Evolutionary conservation across 345 rosid genomes (phyloP).

Genomic region (Psidium guajava): DNA sequence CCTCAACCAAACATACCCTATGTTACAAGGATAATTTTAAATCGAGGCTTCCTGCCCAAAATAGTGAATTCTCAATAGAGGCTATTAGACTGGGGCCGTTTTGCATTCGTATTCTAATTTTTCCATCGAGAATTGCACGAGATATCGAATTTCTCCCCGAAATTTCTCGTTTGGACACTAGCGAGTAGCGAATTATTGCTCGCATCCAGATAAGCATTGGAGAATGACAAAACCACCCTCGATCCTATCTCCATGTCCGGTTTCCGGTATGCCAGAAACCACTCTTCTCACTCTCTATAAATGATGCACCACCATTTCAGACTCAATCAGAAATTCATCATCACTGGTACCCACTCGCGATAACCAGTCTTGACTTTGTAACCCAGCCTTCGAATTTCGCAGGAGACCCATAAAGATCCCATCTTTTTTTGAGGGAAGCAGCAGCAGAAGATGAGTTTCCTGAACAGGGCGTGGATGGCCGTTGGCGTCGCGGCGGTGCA

Average conservation of each 20-base stretch:
- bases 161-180: neutral
- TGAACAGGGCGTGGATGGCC: constrained; percentile 69
- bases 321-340: neutral
- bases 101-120: neutral
- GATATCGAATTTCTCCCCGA: neutral
- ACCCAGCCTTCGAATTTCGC: neutral
- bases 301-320: neutral
- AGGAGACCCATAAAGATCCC: neutral
- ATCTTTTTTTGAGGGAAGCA: neutral
- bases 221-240: neutral
- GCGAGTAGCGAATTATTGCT: constrained; percentile 5
- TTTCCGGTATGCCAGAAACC: neutral
- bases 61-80: neutral
- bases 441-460: constrained; percentile 24
- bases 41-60: too few species aligned
- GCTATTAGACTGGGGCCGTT: neutral
- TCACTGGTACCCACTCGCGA: neutral
- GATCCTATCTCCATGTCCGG: neutral
- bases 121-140: neutral
- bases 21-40: neutral
- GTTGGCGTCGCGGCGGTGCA: constrained; percentile 59
- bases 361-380: neutral
- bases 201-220: neutral
- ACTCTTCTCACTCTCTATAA: neutral
- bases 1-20: neutral